These are phyloP conservation scores for Metschnikowia noctiluminum DNA, from an alignment of 805 yeast genomes.

Conservation along the genomic window DNA sequence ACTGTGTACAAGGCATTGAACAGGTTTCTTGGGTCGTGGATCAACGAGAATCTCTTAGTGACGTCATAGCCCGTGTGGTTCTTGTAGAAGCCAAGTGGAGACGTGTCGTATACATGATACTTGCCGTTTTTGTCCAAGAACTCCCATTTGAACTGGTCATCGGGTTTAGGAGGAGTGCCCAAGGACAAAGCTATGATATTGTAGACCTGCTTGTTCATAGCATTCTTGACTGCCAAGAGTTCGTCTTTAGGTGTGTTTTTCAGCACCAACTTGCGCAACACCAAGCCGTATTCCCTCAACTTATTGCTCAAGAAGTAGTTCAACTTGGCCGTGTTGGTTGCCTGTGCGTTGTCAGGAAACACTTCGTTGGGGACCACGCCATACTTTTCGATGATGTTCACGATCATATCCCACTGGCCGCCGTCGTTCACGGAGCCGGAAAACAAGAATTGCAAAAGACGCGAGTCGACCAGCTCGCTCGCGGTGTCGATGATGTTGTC, in stretches of 20 bases:
- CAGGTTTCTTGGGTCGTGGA: conserved; percentile 80
- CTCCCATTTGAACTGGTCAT: conserved; percentile 69
- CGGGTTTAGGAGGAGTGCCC: conserved; percentile 77
- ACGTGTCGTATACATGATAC: conserved; percentile 47
- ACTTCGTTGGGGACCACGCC: conserved; percentile 74
- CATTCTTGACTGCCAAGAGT: conserved; percentile 31
- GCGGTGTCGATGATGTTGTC: conserved; percentile 73
- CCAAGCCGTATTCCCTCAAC: conserved; percentile 74
- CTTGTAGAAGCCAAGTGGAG: conserved; percentile 64
- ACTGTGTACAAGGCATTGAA: conserved; percentile 63
- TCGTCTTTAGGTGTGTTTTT: conserved; percentile 39
- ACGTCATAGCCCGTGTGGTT: conserved; percentile 53
- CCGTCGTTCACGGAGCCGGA: conserved; percentile 74
- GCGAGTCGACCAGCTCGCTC: conserved; percentile 61
- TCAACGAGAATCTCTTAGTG: conserved; percentile 56
- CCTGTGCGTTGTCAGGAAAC: conserved; percentile 66
- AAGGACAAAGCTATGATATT: conserved; percentile 63
- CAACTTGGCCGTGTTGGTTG: conserved; percentile 52
- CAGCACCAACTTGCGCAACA: conserved; percentile 51
- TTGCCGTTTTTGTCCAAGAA: conserved; percentile 69
- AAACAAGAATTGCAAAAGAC: conserved; percentile 65
- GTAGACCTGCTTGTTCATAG: conserved; percentile 60
- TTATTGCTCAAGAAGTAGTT: conserved; percentile 64
- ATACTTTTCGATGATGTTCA: conserved; percentile 72
- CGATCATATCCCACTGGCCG: conserved; percentile 85